These are phyloP conservation scores for Tolypocladium guangdongense DNA, from an alignment of 2,329 filamentous ascomycete species.

Conservation along the genomic window DNA sequence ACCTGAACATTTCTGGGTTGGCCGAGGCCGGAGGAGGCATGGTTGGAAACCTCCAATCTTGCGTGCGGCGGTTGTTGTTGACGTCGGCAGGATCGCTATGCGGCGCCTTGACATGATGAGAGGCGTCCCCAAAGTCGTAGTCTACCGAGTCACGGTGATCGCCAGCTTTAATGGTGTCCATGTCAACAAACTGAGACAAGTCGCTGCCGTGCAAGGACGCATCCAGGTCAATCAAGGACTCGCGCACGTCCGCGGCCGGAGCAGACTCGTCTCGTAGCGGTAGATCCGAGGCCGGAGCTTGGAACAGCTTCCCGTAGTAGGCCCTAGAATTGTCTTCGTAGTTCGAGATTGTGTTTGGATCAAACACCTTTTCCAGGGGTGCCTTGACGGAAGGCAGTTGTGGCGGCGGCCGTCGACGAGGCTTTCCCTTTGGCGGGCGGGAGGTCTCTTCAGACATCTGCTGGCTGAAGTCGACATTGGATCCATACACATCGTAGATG, in stretches of 20 bases:
- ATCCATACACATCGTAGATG: constrained; percentile 50
- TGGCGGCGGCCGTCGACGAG: constrained; percentile 46
- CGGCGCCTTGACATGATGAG: constrained; percentile 35
- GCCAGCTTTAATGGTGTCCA: constrained; percentile 47
- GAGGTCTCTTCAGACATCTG: constrained; percentile 37
- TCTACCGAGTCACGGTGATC: constrained; percentile 36
- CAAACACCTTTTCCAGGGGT: constrained; percentile 54
- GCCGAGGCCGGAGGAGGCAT: constrained; percentile 40
- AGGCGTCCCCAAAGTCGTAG: constrained; percentile 32
- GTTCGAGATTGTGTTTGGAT: constrained; percentile 52
- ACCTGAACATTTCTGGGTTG: constrained; percentile 40
- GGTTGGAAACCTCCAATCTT: constrained; percentile 49
- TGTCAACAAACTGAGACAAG: constrained; percentile 46
- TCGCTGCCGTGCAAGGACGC: constrained; percentile 45
- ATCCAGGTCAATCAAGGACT: constrained; percentile 56
- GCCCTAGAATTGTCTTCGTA: constrained; percentile 53
- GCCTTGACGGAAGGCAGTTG: constrained; percentile 45
- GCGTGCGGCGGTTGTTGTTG: constrained; percentile 38
- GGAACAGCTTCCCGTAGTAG: constrained; percentile 43
- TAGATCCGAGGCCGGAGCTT: constrained; percentile 39
- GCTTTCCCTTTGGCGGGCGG: constrained; percentile 40
- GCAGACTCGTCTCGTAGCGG: constrained; percentile 46
- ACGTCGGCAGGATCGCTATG: constrained; percentile 47
- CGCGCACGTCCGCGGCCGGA: constrained; percentile 38
- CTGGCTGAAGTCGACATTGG: constrained; percentile 41